phyloP scores from a whole-genome alignment of 2,329 filamentous ascomycete species.

The Monilinia laxa region DNA sequence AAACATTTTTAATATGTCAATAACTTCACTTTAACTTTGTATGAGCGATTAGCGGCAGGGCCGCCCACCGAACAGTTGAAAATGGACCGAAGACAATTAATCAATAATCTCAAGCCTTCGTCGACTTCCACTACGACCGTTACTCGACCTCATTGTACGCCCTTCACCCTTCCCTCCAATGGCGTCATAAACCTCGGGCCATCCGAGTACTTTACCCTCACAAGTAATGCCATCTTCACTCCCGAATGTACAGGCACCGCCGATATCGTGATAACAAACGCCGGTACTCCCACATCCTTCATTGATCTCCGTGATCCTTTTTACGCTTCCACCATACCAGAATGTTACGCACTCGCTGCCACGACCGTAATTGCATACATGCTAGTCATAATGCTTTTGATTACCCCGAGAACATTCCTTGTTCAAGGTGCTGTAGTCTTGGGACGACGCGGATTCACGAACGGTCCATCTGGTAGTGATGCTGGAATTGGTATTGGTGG shows the following conservation, averaged over 20 bases:
- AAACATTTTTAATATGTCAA: conserved; percentile 12
- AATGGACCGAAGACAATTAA: conserved; percentile 38
- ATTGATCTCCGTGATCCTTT: conserved; percentile 77
- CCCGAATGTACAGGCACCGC: conserved; percentile 48
- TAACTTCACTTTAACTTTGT: conserved; percentile 23
- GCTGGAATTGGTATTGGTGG: conserved; percentile 83
- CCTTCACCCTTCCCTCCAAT: conserved; percentile 59
- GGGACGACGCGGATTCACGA: conserved; percentile 79
- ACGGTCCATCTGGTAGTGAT: conserved; percentile 66
- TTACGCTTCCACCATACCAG: conserved; percentile 88
- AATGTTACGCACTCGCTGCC: conserved; percentile 88
- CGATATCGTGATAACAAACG: conserved; percentile 35
- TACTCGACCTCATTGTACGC: conserved; percentile 54
- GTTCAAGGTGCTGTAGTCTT: conserved; percentile 81
- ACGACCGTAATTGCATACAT: conserved; percentile 87
- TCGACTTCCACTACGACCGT: conserved; percentile 39
- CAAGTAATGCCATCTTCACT: conserved; percentile 50
- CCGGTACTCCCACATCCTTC: conserved; percentile 27
- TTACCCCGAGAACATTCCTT: conserved; percentile 89
- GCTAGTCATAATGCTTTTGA: conserved; percentile 83
- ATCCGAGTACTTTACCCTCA: conserved; percentile 44
- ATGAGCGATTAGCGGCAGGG: conserved; percentile 33
- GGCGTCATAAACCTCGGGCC: conserved; percentile 49
- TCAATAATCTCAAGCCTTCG: conserved; percentile 32
- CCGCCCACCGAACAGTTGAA: conserved; percentile 29